Percentiles rank a stretch among this genome's conserved stretches.
phyloP scores from a whole-genome alignment of 1,284 basidiomycete genomes.

The Ganoderma lucidum region DNA sequence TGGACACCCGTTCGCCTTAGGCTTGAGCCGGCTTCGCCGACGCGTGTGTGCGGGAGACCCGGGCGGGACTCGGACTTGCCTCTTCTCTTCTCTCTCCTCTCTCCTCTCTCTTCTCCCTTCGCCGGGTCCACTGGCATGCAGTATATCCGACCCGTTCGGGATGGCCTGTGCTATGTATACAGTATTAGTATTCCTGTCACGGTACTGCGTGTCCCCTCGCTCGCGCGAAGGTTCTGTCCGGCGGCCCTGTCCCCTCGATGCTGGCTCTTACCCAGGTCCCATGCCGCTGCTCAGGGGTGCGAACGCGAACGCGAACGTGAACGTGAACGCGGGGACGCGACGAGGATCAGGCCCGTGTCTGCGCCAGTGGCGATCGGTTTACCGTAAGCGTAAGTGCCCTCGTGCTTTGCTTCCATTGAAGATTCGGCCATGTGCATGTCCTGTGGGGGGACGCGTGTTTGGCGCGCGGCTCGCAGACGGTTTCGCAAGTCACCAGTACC shows the following conservation, averaged over 20 bases:
- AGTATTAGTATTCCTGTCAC: too few species aligned
- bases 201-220: background rate
- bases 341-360: background rate
- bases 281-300: conserved; percentile 1
- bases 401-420: background rate
- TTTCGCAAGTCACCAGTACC: background rate
- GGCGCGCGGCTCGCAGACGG: background rate
- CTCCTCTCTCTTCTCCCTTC: background rate
- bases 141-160: background rate
- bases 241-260: background rate
- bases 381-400: background rate
- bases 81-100: background rate
- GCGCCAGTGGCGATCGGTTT: background rate
- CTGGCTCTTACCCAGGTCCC: background rate
- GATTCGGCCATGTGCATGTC: background rate
- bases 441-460: background rate
- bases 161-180: background rate
- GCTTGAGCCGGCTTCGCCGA: background rate
- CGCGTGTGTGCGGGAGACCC: background rate
- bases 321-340: background rate
- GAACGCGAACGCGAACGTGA: background rate
- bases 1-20: background rate
- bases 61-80: conserved; percentile 4
- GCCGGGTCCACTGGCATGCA: background rate
- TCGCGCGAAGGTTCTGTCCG: background rate